These are phyloP conservation scores for Crucibulum laeve DNA, from an alignment of 768 basidiomycete genomes.

Conservation along the genomic window DNA sequence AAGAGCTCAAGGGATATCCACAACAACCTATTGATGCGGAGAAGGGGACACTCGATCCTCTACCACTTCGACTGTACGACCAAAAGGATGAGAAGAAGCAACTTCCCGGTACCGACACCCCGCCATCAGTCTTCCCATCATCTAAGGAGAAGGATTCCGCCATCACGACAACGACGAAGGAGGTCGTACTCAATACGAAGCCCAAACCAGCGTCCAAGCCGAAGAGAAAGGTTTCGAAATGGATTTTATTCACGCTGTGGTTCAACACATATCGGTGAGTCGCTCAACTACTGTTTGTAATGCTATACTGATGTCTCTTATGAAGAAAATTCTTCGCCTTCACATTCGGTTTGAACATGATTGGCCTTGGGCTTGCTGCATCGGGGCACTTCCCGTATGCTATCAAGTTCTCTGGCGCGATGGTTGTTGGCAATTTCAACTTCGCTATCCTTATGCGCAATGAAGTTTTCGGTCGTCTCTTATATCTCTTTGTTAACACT, in stretches of 20 bases:
- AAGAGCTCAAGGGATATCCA: conserved; percentile 29
- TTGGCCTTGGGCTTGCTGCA: conserved; percentile 56
- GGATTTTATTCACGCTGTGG: conserved; percentile 60
- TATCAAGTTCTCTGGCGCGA: conserved; percentile 52
- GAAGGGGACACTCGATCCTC: conserved; percentile 49
- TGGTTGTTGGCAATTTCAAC: conserved; percentile 70
- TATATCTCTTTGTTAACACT: conserved; percentile 66
- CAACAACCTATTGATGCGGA: conserved; percentile 50
- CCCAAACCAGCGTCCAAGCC: conserved; percentile 36
- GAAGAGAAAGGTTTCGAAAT: conserved; percentile 56
- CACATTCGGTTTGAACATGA: conserved; percentile 55
- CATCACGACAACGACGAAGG: conserved; percentile 27
- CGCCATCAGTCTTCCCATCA: conserved; percentile 20
- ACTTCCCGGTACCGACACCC: conserved; percentile 10
- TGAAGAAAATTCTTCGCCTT: conserved; percentile 67
- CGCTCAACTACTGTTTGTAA: neutral
- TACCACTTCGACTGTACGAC: conserved; percentile 26
- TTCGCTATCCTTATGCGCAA: conserved; percentile 73
- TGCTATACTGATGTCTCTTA: conserved; percentile 1
- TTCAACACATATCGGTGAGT: conserved; percentile 67
- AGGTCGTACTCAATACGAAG: conserved; percentile 24
- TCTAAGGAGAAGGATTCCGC: conserved; percentile 39
- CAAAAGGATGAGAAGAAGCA: conserved; percentile 32
- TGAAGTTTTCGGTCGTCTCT: conserved; percentile 67
- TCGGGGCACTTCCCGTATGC: conserved; percentile 67